Evolutionary conservation across 257 asterid genomes (phyloP), one percentile per base, ranked within the genome.

Genomic region (Solanum chiquidenum): DNA sequence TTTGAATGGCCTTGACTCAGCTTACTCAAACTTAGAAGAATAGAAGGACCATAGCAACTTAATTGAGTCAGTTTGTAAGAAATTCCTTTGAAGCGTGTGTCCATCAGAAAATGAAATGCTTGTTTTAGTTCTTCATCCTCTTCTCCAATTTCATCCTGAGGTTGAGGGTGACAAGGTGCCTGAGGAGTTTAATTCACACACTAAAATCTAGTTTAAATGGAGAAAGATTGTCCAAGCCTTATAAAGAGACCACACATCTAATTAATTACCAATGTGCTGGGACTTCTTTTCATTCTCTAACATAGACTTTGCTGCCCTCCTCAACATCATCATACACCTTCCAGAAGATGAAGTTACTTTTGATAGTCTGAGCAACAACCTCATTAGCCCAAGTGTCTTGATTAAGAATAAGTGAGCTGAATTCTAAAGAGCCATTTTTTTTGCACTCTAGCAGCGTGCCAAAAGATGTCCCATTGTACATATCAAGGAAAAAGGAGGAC

Each of bases 321-420:
- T 97, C 99, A 20, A 98, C 90, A 66, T 97, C 99, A 27, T 96
- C 96, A 77, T 96, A 93, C 44, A 93, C 95, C 99, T 94, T 99
- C 99, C 98, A 97, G 92, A 97, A 97, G 92, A 97, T 85, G 91
- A 95, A 97, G 91, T 97, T 93, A n/a, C 93, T 93, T 89, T 93
- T 97, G 89, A 97, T 95, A 87, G 99, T 97, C 88, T 96, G 99
- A 89, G 96, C 96, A 91, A 95, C 98, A 90, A 97, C 98, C 86
- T 97, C 99, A 90, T 96, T 94, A 87, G 93, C 99, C 99, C 99
- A 96, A 29, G 98, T 96, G 91, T 97, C 99, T 29, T 99, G 98
- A 89, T 97, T 97, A 71, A 97, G 98, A 98, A 95, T 96, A 90
- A 96, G 98, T 49, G 99, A 96, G 93, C 94, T 94, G 90, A 97